Evolutionary conservation across 257 asterid species (phyloP).

Genomic region (Capsicum rhomboideum): DNA sequence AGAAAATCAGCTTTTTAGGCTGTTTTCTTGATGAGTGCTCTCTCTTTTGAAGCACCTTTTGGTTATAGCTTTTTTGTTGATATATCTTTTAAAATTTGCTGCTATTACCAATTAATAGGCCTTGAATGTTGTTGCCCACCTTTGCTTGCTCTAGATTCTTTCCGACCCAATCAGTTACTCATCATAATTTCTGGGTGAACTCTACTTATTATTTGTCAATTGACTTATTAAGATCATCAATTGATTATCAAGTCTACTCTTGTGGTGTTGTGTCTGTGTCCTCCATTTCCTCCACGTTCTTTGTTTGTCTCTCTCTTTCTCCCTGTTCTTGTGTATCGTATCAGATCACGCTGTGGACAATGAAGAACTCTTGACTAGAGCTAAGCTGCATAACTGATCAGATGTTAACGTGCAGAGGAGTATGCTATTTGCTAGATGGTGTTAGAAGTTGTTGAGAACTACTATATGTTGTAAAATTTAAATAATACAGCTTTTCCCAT

Average conservation of each 20-base stretch:
- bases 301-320: neutral
- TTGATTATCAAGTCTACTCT: neutral
- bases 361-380: no score
- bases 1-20: neutral
- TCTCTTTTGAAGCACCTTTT: neutral
- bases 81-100: neutral
- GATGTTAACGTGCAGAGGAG: neutral
- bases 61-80: neutral
- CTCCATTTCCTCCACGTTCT: neutral
- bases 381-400: no score
- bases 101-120: neutral
- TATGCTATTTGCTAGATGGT: neutral
- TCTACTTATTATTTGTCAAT: neutral
- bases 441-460: neutral
- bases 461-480: neutral
- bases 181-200: neutral
- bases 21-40: neutral
- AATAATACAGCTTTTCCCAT: neutral
- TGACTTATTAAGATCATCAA: neutral
- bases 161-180: neutral
- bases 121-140: neutral
- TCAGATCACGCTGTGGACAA: no score
- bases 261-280: neutral
- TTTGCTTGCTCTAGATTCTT: neutral
- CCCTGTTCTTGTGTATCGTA: no score